These are phyloP conservation scores for Setomelanomma holmii DNA, from an alignment of 2,329 filamentous ascomycete genomes.

Conservation along the genomic window DNA sequence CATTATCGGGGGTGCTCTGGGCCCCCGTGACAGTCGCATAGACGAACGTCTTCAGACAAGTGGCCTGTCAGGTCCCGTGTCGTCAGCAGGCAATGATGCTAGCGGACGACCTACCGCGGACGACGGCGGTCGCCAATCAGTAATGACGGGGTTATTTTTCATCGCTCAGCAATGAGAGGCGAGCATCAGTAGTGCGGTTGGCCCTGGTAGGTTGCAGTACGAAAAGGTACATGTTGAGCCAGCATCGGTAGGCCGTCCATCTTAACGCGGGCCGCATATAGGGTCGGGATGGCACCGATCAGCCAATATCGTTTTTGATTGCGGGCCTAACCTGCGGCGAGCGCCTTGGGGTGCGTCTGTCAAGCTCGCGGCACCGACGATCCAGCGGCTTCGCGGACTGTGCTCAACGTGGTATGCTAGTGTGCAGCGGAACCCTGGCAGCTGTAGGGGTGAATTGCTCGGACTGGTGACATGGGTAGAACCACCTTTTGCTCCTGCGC, in stretches of 20 bases:
- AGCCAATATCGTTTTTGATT: conserved; percentile 50
- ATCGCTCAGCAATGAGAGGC: conserved; percentile 36
- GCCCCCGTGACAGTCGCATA: conserved; percentile 23
- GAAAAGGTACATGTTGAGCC: conserved; percentile 41
- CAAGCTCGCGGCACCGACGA: conserved; percentile 45
- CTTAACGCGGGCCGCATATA: conserved; percentile 37
- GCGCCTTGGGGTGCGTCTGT: conserved; percentile 41
- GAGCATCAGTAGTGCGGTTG: conserved; percentile 24
- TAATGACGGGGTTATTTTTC: conserved; percentile 27
- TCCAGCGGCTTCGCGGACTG: conserved; percentile 44
- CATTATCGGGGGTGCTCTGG: conserved; percentile 18
- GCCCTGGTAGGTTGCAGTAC: conserved; percentile 29
- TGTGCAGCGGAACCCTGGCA: conserved; percentile 30
- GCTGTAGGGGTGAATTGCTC: conserved; percentile 32
- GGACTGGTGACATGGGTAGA: conserved; percentile 34
- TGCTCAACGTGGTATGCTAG: conserved; percentile 48
- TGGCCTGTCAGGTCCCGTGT: conserved; percentile 34
- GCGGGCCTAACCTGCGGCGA: conserved; percentile 41
- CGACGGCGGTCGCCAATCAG: conserved; percentile 40
- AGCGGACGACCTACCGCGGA: conserved; percentile 24
- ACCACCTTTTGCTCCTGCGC: conserved; percentile 28
- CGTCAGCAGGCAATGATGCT: conserved; percentile 31
- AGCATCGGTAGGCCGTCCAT: conserved; percentile 37
- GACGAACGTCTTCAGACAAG: conserved; percentile 23
- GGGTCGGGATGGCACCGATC: conserved; percentile 42